Conservation (phyloP, 768 basidiomycete genomes). For the Chalciporus piperatus region DNA sequence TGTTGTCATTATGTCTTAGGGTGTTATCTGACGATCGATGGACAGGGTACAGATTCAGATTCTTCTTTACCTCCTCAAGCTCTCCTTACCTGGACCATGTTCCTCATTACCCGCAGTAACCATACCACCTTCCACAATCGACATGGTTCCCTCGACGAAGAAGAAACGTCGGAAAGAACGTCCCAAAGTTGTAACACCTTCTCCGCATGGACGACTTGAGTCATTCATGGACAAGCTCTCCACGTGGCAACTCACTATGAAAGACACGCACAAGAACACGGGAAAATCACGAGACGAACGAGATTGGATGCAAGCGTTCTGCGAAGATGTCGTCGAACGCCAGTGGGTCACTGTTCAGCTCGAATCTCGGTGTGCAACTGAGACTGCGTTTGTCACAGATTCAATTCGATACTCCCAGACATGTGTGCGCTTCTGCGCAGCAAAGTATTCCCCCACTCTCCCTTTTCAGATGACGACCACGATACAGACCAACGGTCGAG, state of each 20-base stretch:
- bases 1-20: slow-evolving; percentile 13
- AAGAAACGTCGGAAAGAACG: slow-evolving; percentile 27
- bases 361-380: slow-evolving; percentile 1
- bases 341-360: slow-evolving; percentile 40
- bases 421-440: slow-evolving; percentile 55
- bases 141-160: slow-evolving; percentile 28
- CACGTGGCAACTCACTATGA: slow-evolving; percentile 64
- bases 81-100: slow-evolving; percentile 54
- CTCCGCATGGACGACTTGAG: slow-evolving; percentile 56
- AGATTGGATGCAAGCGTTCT: slow-evolving; percentile 79
- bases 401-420: slow-evolving; percentile 50
- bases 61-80: slow-evolving; percentile 61
- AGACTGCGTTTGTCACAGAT: slow-evolving; percentile 38
- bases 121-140: slow-evolving; percentile 20
- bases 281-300: slow-evolving; percentile 30
- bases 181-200: slow-evolving; percentile 21
- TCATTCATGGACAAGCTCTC: slow-evolving; percentile 77
- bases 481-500: slow-evolving; percentile 14
- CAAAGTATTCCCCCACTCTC: slow-evolving; percentile 67
- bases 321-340: slow-evolving; percentile 61
- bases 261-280: slow-evolving; percentile 27
- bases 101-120: slow-evolving; percentile 29
- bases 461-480: slow-evolving; percentile 47
- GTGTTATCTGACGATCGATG: slow-evolving; percentile 4
- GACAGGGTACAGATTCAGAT: slow-evolving; percentile 75